Evolutionary conservation across 2,329 filamentous ascomycete species (phyloP), one percentile per base, ranked within the genome.

Genomic region (Didymella arachidicola): DNA sequence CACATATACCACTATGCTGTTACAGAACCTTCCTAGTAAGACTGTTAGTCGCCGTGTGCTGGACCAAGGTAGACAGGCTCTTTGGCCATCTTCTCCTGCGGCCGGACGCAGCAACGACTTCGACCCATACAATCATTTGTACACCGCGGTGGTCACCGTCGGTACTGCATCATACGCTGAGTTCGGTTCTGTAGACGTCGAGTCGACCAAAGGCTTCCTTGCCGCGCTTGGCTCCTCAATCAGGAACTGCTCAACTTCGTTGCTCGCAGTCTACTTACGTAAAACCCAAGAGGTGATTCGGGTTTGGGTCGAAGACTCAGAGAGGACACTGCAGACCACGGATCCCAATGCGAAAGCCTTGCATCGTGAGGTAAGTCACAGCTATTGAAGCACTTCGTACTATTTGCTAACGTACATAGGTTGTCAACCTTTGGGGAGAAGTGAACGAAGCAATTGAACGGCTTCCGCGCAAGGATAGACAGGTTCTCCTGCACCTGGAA

Each of bases 51-150:
- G 74, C 18, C 67, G 73, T n/a, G 58, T 56, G 6, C 49, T 92
- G 4, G 89, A 92, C 57, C 83, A 85, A 51, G 87, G 86, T 52
- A 82, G 86, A 48, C 84, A 85, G 48, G 83, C 82, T n/a, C 78
- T 93, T 0, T 92, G 89, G 89, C 87, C 87, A 3, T 83, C 83
- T 1, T 75, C 73, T 38, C 60, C 77, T 7, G 71, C 73, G 22
- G 58, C 70, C 8, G 72, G 69, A 51, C 75, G 77, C 48, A 70
- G 70, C 18, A 41, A 68, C 4, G 72, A 76, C 12, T 78, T 81
- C 51, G 79, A 93, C 67, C 86, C 89, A 0, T 91, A 89, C 63
- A 84, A 88, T 52, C 80, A 86, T 52, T 76, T 96, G 0, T 90
- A 93, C 69, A 82, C 82, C 42, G 81, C 89, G 14, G 77, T 86